Evolutionary conservation across 1,139 yeast species (phyloP), one percentile per base, ranked within the genome.

Genomic region (Pichia kudriavzevii): DNA sequence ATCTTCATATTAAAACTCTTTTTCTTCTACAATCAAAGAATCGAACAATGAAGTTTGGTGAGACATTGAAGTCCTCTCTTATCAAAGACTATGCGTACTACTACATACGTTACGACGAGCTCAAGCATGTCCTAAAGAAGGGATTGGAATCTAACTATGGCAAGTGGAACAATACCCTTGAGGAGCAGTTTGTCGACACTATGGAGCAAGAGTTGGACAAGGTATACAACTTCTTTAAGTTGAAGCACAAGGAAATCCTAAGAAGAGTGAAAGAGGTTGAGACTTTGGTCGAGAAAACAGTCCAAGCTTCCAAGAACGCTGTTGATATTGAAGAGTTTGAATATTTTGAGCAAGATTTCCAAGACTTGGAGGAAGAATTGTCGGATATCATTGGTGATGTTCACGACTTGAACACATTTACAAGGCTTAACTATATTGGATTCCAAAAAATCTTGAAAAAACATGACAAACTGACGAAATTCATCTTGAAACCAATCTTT

Each of bases 371-470:
- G 61, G 93, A 83, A 47, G 96, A 87, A 54, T 67, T 91, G 48
- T 76, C 88, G 37, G 96, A 88, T 51, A 79, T 91, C 47, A 88
- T 91, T 59, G 96, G 97, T 21, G 97, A 88, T 61, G 96, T 91
- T 31, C 97, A 91, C 53, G 98, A 91, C 60, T 70, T 91, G 54
- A 95, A 95, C 47, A 88, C 91, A 59, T 91, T 84, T 59, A 75
- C 95, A 16, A 72, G 94, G 45, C 72, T 91, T 56, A 91, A 91
- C 60, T 91, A 88, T 63, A 88, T 95, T 19, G 98, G 97, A 3
- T 91, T 91, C 67, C 94, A 83, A 59, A 91, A 91, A 60, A 91
- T 91, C 49, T 76, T 91, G 55, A 91, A 91, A 63, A 91, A 91
- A 61, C 98, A 91, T 59, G 98, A 91, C 62, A 91, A 91, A 60